Evolutionary conservation across 2,329 filamentous ascomycete genomes (phyloP), one percentile per base, ranked within the genome.

Genomic region (Colletotrichum somersetense): DNA sequence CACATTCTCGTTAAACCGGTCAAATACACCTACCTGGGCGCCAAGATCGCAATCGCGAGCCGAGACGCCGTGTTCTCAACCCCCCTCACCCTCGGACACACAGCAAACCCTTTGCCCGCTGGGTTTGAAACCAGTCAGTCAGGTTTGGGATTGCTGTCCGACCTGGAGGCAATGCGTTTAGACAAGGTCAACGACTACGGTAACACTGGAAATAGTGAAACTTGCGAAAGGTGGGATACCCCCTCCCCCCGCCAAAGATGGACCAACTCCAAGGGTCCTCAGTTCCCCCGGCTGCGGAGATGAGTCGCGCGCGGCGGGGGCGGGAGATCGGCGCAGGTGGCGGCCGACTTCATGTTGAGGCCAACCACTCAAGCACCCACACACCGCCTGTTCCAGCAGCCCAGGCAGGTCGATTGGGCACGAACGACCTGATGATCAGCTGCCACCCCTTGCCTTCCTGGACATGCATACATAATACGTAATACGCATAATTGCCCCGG

Each of bases 301-400:
- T 42, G 35, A 52, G 35, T 40, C 33, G 44, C 18, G 40, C 42
- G 11, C 26, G 16, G 30, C 30, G 30, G 59, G 64, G 66, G 66
- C 69, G 69, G 69, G 69, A 72, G 69, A 72, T 72, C 69, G 69
- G 65, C 69, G 69, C 66, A 72, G 66, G 69, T 53, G 20, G 38
- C 26, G 56, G 66, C 35, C 38, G 59, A 56, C 55, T n/a, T 52
- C 46, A 52, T 26, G 12, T 42, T n/a, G 30, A 52, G 46, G 35
- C 50, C 50, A 35, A n/a, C 50, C 50, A 52, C 40, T 59, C 40
- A 42, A 52, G n/a, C 33, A 10, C n/a, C 46, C 33, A 23, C 40
- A 59, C 58, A 68, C 65, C 57, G 57, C 64, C 64, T 48, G 10
- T 63, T 52, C 59, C 14, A 62, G 61, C 46, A 52, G 61, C 50